phyloP scores from a whole-genome alignment of 2,329 filamentous ascomycete species.

The Penicillium rolfsii region DNA sequence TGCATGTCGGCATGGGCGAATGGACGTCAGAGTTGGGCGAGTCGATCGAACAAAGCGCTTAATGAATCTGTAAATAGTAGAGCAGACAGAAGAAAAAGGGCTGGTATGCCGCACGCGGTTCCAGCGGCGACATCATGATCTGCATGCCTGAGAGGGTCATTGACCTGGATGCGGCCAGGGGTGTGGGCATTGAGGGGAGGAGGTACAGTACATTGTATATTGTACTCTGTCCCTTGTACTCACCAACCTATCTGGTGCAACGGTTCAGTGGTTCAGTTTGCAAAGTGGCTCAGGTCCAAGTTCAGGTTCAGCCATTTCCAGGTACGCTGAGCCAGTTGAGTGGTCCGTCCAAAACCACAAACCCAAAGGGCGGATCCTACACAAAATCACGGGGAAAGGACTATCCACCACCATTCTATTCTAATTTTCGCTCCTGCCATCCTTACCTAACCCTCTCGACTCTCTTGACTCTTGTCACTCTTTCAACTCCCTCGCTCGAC shows the following conservation, averaged over 20 bases:
- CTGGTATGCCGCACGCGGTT: constrained; percentile 9
- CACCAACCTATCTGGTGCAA: neutral
- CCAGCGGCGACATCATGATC: constrained; percentile 29
- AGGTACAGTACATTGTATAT: neutral
- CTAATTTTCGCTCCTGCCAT: constrained; percentile 14
- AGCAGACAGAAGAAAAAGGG: constrained; percentile 6
- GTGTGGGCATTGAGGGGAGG: neutral
- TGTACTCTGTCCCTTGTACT: too few species aligned
- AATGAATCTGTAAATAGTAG: neutral
- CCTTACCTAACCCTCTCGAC: constrained; percentile 2
- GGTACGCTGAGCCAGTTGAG: neutral
- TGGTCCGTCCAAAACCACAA: neutral
- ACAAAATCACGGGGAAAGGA: constrained; percentile 22
- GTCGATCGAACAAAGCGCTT: neutral
- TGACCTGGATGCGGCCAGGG: constrained; percentile 29
- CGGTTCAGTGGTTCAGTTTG: neutral
- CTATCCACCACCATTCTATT: neutral
- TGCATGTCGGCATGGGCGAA: neutral
- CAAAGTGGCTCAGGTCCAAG: neutral
- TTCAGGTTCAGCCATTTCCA: neutral
- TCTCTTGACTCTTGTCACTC: neutral
- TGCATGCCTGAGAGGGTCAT: constrained; percentile 25
- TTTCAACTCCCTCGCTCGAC: constrained; percentile 12
- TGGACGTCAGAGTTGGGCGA: neutral
- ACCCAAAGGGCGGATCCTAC: constrained; percentile 5